Percentiles rank a stretch among this genome's conserved stretches.
phyloP scores from a whole-genome alignment of 495 filamentous ascomycete genomes.

The Aspergillus ostianus region DNA sequence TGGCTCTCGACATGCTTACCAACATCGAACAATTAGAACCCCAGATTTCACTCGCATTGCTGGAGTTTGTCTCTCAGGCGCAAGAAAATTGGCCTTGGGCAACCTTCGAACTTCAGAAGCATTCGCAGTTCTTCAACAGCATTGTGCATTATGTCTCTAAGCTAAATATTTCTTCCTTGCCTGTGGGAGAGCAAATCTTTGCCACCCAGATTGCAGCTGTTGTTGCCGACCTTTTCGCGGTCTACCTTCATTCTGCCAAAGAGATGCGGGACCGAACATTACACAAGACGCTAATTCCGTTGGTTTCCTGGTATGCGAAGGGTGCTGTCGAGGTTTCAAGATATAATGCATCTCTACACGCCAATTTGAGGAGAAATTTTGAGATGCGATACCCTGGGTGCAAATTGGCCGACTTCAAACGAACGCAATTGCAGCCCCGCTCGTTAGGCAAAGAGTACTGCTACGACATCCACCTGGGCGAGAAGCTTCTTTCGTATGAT shows the following conservation, averaged over 20 bases:
- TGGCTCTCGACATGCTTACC: conserved; percentile 72
- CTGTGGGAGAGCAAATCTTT: conserved; percentile 44
- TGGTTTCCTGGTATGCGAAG: conserved; percentile 72
- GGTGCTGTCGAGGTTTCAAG: conserved; percentile 69
- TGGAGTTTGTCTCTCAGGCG: conserved; percentile 80
- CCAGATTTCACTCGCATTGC: conserved; percentile 63
- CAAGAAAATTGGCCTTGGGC: conserved; percentile 94
- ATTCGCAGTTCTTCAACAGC: conserved; percentile 65
- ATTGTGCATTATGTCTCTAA: conserved; percentile 68
- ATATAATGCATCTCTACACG: conserved; percentile 85
- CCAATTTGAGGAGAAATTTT: conserved; percentile 81
- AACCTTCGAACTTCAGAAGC: conserved; percentile 70
- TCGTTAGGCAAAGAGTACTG: conserved; percentile 72
- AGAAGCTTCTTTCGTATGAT: conserved; percentile 72
- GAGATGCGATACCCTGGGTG: conserved; percentile 69
- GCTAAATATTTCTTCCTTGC: conserved; percentile 49
- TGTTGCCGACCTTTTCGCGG: conserved; percentile 83
- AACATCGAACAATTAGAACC: conserved; percentile 62
- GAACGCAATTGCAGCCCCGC: conserved; percentile 60
- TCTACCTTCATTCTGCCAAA: conserved; percentile 79
- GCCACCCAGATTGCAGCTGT: conserved; percentile 74
- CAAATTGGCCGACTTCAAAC: conserved; percentile 70
- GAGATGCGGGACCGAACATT: conserved; percentile 67
- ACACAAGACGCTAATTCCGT: conserved; percentile 64
- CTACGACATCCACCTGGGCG: conserved; percentile 73